Evolutionary conservation across 805 yeast genomes (phyloP).

Genomic region (Candida wancherniae): DNA sequence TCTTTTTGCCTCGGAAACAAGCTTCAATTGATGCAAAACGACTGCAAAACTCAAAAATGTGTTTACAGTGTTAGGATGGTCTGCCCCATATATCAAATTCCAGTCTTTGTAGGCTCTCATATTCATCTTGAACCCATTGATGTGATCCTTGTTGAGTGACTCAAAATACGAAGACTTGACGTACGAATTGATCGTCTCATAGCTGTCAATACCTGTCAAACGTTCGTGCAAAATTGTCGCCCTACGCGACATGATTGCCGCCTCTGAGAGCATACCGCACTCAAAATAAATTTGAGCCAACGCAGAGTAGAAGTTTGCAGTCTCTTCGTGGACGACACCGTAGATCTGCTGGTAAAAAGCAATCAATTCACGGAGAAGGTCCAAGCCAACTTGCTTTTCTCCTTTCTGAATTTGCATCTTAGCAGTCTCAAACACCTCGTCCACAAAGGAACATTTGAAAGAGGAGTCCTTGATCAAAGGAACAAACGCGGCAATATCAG

Average conservation of each 20-base stretch:
- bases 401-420: slow-evolving; percentile 36
- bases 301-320: slow-evolving; percentile 62
- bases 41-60: slow-evolving; percentile 58
- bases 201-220: slow-evolving; percentile 72
- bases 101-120: slow-evolving; percentile 57
- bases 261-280: slow-evolving; percentile 49
- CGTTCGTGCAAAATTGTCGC: slow-evolving; percentile 76
- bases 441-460: slow-evolving; percentile 61
- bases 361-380: slow-evolving; percentile 64
- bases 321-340: slow-evolving; percentile 74
- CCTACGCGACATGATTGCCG: slow-evolving; percentile 61
- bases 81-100: slow-evolving; percentile 51
- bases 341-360: slow-evolving; percentile 76
- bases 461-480: slow-evolving; percentile 75
- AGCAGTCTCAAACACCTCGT: slow-evolving; percentile 72
- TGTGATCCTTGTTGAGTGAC: slow-evolving; percentile 50
- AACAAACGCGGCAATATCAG: slow-evolving; percentile 62
- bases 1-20: slow-evolving; percentile 43
- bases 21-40: slow-evolving; percentile 50
- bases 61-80: slow-evolving; percentile 68
- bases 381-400: slow-evolving; percentile 52
- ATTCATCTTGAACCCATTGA: slow-evolving; percentile 59
- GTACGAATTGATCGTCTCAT: slow-evolving; percentile 66
- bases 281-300: slow-evolving; percentile 67
- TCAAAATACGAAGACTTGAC: slow-evolving; percentile 75